A percentile compares a stretch with the other conserved stretches of the same genome.
Conservation (phyloP, 208 protist species). For the Phytomonas francai region DNA sequence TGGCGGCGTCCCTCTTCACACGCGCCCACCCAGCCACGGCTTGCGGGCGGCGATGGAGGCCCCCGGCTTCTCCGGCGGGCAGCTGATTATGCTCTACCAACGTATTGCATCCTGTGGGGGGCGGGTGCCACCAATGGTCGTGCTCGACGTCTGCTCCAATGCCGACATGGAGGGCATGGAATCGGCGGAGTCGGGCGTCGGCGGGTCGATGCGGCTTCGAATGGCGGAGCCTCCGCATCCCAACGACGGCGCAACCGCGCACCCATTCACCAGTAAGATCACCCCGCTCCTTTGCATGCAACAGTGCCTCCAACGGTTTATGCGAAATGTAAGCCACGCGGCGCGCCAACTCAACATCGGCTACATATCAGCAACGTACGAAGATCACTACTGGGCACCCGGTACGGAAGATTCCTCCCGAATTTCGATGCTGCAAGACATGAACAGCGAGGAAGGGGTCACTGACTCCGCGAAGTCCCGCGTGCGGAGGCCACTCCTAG, state of each 20-base stretch:
- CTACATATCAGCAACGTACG: too few species aligned
- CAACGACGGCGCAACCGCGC: neutral
- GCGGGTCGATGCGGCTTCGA: neutral
- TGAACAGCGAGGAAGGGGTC: too few species aligned
- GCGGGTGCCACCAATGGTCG: conserved; percentile 15
- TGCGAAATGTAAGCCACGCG: too few species aligned
- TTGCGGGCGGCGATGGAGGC: neutral
- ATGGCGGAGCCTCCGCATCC: neutral
- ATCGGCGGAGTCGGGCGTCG: neutral
- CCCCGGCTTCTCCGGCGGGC: conserved; percentile 13
- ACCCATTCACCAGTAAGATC: neutral
- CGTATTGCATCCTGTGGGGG: conserved; percentile 21
- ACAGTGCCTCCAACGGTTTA: too few species aligned
- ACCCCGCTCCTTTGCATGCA: neutral
- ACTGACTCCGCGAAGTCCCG: too few species aligned
- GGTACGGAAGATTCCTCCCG: too few species aligned
- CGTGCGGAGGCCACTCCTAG: too few species aligned
- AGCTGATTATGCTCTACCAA: conserved; percentile 18
- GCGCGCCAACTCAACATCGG: too few species aligned
- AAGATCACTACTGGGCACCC: too few species aligned
- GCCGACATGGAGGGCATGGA: neutral
- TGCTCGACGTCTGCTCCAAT: conserved; percentile 17
- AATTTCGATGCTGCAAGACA: too few species aligned
- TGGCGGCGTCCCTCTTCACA: neutral
- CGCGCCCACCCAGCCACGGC: conserved; percentile 12